phyloP scores from a whole-genome alignment of 768 basidiomycete genomes.

The Porpolomopsis calyptriformis region DNA sequence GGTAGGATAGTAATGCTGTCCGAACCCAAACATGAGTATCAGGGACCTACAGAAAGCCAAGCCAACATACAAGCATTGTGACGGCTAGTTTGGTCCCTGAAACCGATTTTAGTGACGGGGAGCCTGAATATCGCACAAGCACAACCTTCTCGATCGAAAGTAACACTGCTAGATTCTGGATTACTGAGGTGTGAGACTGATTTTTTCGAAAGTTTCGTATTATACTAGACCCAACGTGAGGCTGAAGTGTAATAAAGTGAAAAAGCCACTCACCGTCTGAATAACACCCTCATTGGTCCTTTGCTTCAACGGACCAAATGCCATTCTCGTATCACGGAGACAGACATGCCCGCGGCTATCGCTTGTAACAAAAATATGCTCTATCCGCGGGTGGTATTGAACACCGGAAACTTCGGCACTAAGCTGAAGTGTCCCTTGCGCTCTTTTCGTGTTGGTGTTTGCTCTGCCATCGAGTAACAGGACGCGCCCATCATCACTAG shows the following conservation, averaged over 20 bases:
- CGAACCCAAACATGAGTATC: neutral
- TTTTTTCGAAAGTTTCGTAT: conserved; percentile 34
- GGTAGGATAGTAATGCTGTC: conserved; percentile 60
- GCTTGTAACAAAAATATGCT: conserved; percentile 58
- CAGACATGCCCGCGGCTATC: conserved; percentile 49
- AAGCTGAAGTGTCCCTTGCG: conserved; percentile 44
- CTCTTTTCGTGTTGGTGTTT: conserved; percentile 19
- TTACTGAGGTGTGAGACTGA: conserved; percentile 31
- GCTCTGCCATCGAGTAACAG: conserved; percentile 50
- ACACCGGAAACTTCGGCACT: conserved; percentile 50
- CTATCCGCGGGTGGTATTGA: conserved; percentile 56
- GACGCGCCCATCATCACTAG: conserved; percentile 63
- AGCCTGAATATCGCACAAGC: neutral
- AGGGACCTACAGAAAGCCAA: neutral
- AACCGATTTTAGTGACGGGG: neutral
- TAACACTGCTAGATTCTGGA: conserved; percentile 59
- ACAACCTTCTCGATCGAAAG: conserved; percentile 59
- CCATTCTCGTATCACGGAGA: conserved; percentile 64
- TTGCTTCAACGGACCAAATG: conserved; percentile 44
- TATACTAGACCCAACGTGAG: conserved; percentile 25
- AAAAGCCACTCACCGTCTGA: conserved; percentile 30
- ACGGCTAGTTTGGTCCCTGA: conserved; percentile 55
- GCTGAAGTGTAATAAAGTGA: neutral
- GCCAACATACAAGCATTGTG: conserved; percentile 48
- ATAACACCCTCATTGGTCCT: conserved; percentile 46